Percentiles rank a stretch among this genome's conserved stretches.
Evolutionary conservation across 192 early-diverging fungal genomes (phyloP).

Genomic region (Coemansia sp.): DNA sequence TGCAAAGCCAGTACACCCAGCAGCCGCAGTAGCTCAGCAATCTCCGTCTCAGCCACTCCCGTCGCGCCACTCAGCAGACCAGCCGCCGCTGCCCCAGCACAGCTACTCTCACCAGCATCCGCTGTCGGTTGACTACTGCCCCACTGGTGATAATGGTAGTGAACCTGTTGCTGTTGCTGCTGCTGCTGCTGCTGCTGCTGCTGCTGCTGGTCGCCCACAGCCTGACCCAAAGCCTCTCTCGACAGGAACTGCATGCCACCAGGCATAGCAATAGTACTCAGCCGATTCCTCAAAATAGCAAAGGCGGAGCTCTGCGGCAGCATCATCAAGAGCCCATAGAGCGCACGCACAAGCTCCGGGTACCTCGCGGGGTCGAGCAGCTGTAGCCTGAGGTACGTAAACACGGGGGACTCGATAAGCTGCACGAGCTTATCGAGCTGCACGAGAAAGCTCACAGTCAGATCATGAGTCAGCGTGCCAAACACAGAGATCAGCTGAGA

Average conservation of each 20-base stretch:
- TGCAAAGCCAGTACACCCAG: background rate
- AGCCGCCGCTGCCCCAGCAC: too few species aligned
- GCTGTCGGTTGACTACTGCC: background rate
- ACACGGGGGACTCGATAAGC: slow-evolving; percentile 95
- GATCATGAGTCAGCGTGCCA: slow-evolving; percentile 76
- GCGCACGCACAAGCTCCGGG: slow-evolving; percentile 85
- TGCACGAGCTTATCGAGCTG: slow-evolving; percentile 99
- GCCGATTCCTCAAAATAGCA: slow-evolving; percentile 89
- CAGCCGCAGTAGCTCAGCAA: slow-evolving; percentile 20
- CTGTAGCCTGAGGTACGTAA: slow-evolving; percentile 92
- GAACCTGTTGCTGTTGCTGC: slow-evolving; percentile 5
- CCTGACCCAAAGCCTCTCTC: background rate
- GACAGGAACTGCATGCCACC: background rate
- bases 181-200: too few species aligned
- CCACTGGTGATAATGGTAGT: slow-evolving; percentile 26
- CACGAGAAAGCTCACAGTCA: slow-evolving; percentile 90
- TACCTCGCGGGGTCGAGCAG: slow-evolving; percentile 87
- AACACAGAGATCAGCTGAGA: slow-evolving; percentile 77
- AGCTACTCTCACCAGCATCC: background rate
- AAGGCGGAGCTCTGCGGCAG: slow-evolving; percentile 96
- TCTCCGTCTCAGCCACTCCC: slow-evolving; percentile 12
- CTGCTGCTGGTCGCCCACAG: background rate
- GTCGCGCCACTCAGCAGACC: slow-evolving; percentile 18
- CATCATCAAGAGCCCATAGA: slow-evolving; percentile 96
- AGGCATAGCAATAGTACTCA: slow-evolving; percentile 70